These are phyloP conservation scores for Cadophora sp. DNA, from an alignment of 2,329 filamentous ascomycete species.

Conservation along the genomic window DNA sequence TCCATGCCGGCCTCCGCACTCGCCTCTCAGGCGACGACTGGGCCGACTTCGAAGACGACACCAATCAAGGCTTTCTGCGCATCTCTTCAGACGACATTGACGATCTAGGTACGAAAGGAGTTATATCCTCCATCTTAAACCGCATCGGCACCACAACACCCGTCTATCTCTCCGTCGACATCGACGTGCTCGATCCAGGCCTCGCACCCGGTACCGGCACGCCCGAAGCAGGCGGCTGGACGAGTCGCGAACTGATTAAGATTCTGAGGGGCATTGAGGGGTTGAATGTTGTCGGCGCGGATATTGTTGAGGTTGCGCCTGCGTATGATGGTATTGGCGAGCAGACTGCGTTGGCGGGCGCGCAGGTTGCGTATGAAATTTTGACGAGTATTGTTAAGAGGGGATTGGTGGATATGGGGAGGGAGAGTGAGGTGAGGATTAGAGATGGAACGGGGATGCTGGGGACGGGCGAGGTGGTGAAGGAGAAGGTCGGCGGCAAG, in stretches of 20 bases:
- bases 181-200: constrained; percentile 79
- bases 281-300: constrained; percentile 85
- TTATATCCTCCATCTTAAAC: constrained; percentile 73
- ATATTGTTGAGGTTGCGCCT: constrained; percentile 88
- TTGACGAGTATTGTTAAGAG: constrained; percentile 76
- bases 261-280: constrained; percentile 83
- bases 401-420: constrained; percentile 50
- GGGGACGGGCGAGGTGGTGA: constrained; percentile 4
- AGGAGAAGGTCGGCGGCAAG: not conserved
- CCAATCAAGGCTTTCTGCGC: constrained; percentile 77
- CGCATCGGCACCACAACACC: constrained; percentile 76
- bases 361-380: constrained; percentile 87
- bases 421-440: constrained; percentile 35
- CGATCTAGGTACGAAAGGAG: constrained; percentile 74
- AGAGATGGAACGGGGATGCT: constrained; percentile 29
- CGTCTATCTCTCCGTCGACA: constrained; percentile 83
- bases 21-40: constrained; percentile 71
- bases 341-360: constrained; percentile 81
- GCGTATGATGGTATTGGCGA: constrained; percentile 84
- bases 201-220: constrained; percentile 81
- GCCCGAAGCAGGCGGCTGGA: constrained; percentile 91
- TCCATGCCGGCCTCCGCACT: constrained; percentile 85
- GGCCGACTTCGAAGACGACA: constrained; percentile 75
- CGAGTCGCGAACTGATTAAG: constrained; percentile 83
- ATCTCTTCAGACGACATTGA: constrained; percentile 89